Evolutionary conservation across 2,329 filamentous ascomycete species (phyloP).

Genomic region (Sphaerulina musiva): DNA sequence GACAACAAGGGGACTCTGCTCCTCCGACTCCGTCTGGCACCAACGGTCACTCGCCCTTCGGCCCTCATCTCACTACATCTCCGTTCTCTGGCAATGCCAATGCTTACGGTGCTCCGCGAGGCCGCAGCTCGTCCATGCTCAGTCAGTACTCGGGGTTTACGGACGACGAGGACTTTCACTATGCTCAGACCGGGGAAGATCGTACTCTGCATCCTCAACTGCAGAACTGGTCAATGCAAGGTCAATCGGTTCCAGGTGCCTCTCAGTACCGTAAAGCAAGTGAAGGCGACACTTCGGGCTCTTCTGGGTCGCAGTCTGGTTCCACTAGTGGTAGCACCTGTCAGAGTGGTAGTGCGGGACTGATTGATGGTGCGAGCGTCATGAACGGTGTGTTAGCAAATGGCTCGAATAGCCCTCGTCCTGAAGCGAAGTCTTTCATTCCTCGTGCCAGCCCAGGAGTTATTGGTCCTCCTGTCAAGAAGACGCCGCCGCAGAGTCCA

Average conservation of each 20-base stretch:
- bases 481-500: constrained; percentile 24
- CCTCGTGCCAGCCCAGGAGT: constrained; percentile 21
- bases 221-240: constrained; percentile 23
- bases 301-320: constrained; percentile 6
- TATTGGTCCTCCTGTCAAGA: constrained; percentile 24
- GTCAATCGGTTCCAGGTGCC: constrained; percentile 12
- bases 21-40: constrained; percentile 49
- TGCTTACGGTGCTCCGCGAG: constrained; percentile 30
- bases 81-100: constrained; percentile 22
- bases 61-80: constrained; percentile 22
- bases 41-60: constrained; percentile 19
- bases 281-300: constrained; percentile 19
- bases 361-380: constrained; percentile 21
- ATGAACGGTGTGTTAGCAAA: constrained; percentile 14
- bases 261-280: constrained; percentile 23
- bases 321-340: constrained; percentile 22
- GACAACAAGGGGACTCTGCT: constrained; percentile 28
- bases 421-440: constrained; percentile 31
- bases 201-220: constrained; percentile 19
- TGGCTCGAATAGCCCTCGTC: constrained; percentile 32
- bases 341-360: constrained; percentile 16
- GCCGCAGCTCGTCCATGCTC: constrained; percentile 48
- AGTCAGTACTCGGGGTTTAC: constrained; percentile 48
- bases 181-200: constrained; percentile 16
- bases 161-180: constrained; percentile 33